Percentiles rank a stretch among this genome's conserved stretches.
Conservation (phyloP, 306 rosid species). For the Rubus parviflorus region DNA sequence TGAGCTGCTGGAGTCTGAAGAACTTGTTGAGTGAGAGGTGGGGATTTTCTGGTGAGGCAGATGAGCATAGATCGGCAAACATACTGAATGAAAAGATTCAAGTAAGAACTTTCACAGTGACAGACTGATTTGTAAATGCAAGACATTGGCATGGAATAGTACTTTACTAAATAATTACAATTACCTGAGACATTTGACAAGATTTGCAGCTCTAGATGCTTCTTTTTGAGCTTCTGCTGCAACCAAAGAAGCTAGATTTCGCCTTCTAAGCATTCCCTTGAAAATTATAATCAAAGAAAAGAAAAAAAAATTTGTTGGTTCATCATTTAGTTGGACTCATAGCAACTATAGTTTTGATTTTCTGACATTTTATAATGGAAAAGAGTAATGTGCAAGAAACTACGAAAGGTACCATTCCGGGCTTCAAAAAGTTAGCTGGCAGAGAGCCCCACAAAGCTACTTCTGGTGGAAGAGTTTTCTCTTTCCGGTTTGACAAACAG, state of each 20-base stretch:
- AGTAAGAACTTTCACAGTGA: neutral
- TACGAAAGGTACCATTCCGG: constrained; percentile 63
- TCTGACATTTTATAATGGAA: neutral
- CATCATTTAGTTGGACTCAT: neutral
- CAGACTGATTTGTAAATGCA: neutral
- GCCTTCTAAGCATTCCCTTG: constrained; percentile 85
- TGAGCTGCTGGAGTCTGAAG: constrained; percentile 65
- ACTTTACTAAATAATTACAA: neutral
- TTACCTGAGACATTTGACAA: constrained; percentile 81
- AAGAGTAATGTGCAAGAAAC: neutral
- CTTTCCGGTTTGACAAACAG: constrained; percentile 41
- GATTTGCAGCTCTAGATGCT: constrained; percentile 64
- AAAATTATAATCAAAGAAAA: constrained; percentile 29
- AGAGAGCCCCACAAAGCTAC: constrained; percentile 61
- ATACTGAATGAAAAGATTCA: constrained; percentile 41
- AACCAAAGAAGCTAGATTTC: constrained; percentile 73
- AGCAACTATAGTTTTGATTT: neutral
- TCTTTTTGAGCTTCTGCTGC: constrained; percentile 86
- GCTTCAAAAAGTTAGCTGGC: constrained; percentile 64
- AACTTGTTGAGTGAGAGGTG: constrained; percentile 67
- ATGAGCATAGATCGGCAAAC: constrained; percentile 66
- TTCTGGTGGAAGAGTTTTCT: constrained; percentile 42
- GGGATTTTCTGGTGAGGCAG: constrained; percentile 70
- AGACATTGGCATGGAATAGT: neutral
- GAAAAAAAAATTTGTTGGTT: neutral